Evolutionary conservation across 2,329 filamentous ascomycete genomes (phyloP).

Genomic region (Aspergillus sp.): DNA sequence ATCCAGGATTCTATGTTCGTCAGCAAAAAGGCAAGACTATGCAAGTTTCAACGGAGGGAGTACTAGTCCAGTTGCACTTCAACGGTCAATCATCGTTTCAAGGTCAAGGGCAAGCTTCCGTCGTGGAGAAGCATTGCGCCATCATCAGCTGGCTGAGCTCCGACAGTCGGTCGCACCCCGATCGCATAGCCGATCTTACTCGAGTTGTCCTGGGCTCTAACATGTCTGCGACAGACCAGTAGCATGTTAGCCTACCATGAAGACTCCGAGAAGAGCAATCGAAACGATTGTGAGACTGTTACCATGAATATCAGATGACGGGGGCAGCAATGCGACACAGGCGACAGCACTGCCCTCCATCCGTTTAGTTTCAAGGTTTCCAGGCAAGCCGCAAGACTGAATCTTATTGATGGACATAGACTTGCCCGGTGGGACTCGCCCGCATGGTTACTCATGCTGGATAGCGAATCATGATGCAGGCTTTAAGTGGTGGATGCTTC

Average conservation of each 20-base stretch:
- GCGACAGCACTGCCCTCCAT: background rate
- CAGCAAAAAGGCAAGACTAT: background rate
- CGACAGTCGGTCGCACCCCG: background rate
- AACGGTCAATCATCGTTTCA: background rate
- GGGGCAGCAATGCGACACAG: background rate
- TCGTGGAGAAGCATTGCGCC: conserved; percentile 11
- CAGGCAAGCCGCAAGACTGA: background rate
- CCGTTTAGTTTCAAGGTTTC: background rate
- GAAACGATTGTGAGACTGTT: background rate
- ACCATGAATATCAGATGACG: background rate
- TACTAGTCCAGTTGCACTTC: background rate
- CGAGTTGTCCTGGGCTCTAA: conserved; percentile 18
- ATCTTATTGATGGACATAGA: conserved; percentile 7
- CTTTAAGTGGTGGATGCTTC: background rate
- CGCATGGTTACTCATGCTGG: conserved; percentile 14
- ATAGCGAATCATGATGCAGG: conserved; percentile 15
- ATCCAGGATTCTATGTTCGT: background rate
- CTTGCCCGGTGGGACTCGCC: conserved; percentile 17
- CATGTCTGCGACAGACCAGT: conserved; percentile 9
- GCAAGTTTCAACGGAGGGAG: background rate
- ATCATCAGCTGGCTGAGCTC: background rate
- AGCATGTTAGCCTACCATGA: conserved; percentile 4
- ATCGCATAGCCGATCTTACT: conserved; percentile 16
- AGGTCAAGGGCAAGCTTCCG: conserved; percentile 2
- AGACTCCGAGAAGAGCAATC: background rate